These are phyloP conservation scores for Shiraia bambusicola DNA, from an alignment of 2,329 filamentous ascomycete species.

Conservation along the genomic window DNA sequence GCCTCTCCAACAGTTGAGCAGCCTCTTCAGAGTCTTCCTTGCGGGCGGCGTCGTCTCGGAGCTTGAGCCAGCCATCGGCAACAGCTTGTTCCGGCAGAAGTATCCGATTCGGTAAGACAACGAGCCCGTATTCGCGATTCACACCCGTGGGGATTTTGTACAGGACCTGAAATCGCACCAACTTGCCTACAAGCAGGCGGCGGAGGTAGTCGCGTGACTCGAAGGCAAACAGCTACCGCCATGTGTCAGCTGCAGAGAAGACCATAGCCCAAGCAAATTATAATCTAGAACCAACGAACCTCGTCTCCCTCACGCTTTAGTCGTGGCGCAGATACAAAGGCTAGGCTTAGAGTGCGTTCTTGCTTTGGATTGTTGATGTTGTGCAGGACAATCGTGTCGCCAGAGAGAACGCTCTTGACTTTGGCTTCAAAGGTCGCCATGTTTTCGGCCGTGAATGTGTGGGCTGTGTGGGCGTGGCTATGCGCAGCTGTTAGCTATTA, in stretches of 20 bases:
- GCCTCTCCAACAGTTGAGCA: constrained; percentile 68
- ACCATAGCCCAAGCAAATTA: not conserved
- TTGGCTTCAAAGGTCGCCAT: constrained; percentile 45
- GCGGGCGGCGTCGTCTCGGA: constrained; percentile 89
- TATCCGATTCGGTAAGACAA: constrained; percentile 70
- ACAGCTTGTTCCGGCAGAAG: constrained; percentile 77
- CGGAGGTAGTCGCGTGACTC: constrained; percentile 92
- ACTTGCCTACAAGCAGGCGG: constrained; percentile 79
- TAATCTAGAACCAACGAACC: constrained; percentile 43
- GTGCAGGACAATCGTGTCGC: constrained; percentile 84
- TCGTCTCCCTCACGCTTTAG: constrained; percentile 88
- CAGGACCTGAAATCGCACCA: constrained; percentile 78
- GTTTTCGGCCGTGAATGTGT: constrained; percentile 10
- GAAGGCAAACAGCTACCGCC: constrained; percentile 71
- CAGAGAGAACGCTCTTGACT: constrained; percentile 92
- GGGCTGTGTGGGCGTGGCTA: constrained; percentile 11
- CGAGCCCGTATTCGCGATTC: constrained; percentile 84
- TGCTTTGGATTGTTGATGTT: constrained; percentile 77
- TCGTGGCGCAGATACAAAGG: constrained; percentile 87
- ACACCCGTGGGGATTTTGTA: constrained; percentile 79
- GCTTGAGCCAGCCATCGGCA: constrained; percentile 86
- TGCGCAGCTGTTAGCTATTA: constrained; percentile 29
- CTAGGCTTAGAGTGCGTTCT: constrained; percentile 86
- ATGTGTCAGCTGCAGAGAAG: not conserved
- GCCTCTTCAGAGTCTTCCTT: constrained; percentile 84